Evolutionary conservation across 805 yeast genomes (phyloP), one percentile per base, ranked within the genome.

Genomic region (Metschnikowia vanudenii): DNA sequence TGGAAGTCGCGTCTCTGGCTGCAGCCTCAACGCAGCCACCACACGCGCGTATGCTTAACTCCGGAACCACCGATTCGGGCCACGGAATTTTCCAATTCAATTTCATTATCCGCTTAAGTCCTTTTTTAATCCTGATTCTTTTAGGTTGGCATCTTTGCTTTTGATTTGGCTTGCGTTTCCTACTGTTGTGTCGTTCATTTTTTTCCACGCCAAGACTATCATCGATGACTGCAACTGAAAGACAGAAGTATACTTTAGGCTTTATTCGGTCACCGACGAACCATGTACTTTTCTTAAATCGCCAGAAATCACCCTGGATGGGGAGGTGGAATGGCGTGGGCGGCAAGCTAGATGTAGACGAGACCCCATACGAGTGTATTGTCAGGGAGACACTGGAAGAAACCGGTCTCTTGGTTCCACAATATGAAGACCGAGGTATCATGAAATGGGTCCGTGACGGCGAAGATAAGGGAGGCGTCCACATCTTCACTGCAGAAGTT

Each of bases 291-390:
- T 53, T 73, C 7, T 56, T 73, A 16, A 73, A 73, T 45, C 57
- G 77, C 19, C 65, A 68, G 46, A 73, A 73, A 46, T 57, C 64
- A 10, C 77, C 77, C 1, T 71, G 75, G 73, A 73, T 72, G 76
- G 77, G 77, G 13, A 57, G 68, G 40, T 73, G 76, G 76, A 72
- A 73, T 52, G 77, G 76, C 11, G 75, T 73, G 11, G 76, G 76
- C 8, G 77, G 77, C 5, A 72, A 73, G 47, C 49, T 72, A 14
- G 70, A 69, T 29, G 44, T 52, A 0, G 54, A 46, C 14, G 77
- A 73, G 50, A 50, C 66, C 1, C 69, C 75, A 1, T 47, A 59
- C 31, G 64, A 65, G n/a, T 71, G 76, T 45, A 72, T 73, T 16
- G 61, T 67, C 5, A 48, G 77, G 39, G 77, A 73, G 50, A 64